Evolutionary conservation across 2,329 filamentous ascomycete genomes (phyloP).

Genomic region (Rachicladosporium sp.): DNA sequence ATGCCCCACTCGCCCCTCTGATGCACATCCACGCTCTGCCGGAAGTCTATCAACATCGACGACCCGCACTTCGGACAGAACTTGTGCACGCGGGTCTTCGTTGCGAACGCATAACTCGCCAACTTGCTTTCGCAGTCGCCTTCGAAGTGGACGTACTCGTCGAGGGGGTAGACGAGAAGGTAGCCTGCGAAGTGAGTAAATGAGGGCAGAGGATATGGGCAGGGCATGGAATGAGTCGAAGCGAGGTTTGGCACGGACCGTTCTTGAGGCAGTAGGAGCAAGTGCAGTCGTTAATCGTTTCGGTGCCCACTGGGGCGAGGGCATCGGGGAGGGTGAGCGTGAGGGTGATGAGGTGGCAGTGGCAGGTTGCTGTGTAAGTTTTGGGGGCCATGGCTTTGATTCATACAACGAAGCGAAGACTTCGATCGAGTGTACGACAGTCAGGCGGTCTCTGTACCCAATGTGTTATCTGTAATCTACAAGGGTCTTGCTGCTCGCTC

Average conservation of each 20-base stretch:
- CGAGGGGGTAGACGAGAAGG: slow-evolving; percentile 9
- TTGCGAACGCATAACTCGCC: slow-evolving; percentile 11
- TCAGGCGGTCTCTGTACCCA: no score
- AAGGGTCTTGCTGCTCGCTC: no score
- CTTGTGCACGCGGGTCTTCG: slow-evolving; percentile 11
- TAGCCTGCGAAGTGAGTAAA: no score
- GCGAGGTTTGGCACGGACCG: slow-evolving; percentile 2
- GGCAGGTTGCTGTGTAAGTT: slow-evolving; percentile 15
- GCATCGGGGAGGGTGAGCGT: slow-evolving; percentile 9
- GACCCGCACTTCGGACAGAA: slow-evolving; percentile 16
- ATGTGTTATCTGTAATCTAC: no score
- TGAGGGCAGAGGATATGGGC: no score
- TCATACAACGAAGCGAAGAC: no score
- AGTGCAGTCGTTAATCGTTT: slow-evolving; percentile 12
- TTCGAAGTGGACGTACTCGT: slow-evolving; percentile 11
- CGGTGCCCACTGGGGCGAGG: slow-evolving; percentile 9
- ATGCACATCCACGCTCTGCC: no score
- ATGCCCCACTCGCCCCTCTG: no score
- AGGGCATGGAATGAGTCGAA: no score
- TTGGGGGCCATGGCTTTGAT: slow-evolving; percentile 1
- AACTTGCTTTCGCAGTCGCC: slow-evolving; percentile 7
- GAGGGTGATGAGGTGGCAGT: slow-evolving; percentile 13
- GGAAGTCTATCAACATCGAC: slow-evolving; percentile 15
- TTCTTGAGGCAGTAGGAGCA: slow-evolving; percentile 18
- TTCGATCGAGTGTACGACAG: no score